A percentile compares a stretch with the other conserved stretches of the same genome.
Conservation (phyloP, 129 eudicot species). For the Ambrosia artemisiifolia region DNA sequence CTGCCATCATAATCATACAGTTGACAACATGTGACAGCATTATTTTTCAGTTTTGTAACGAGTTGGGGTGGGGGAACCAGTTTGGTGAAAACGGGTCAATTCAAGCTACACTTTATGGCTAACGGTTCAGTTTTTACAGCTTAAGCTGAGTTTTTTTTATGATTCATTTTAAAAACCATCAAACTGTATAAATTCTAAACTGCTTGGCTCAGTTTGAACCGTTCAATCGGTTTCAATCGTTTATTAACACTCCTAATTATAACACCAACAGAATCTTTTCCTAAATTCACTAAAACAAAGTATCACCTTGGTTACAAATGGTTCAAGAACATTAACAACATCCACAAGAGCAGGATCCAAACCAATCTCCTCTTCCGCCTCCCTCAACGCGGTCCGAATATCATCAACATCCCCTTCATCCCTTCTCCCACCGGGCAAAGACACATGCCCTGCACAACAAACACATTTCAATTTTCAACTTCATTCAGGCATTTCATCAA, state of each 20-base stretch:
- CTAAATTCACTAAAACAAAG: not conserved
- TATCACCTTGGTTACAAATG: slow-evolving; percentile 46
- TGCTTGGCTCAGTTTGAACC: not conserved
- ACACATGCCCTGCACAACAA: slow-evolving; percentile 56
- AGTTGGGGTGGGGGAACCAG: no score
- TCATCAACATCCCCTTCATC: slow-evolving; percentile 56
- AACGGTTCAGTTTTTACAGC: no score
- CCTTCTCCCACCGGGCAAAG: slow-evolving; percentile 71
- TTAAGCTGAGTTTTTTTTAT: no score
- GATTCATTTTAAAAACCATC: no score
- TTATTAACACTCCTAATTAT: not conserved
- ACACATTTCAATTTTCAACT: not conserved
- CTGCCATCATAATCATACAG: slow-evolving; percentile 31
- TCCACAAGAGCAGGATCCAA: slow-evolving; percentile 66
- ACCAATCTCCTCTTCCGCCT: slow-evolving; percentile 75
- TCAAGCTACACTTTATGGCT: not conserved
- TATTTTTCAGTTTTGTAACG: not conserved
- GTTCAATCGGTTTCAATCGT: not conserved
- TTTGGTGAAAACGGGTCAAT: no score
- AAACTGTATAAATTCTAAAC: not conserved
- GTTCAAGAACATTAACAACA: slow-evolving; percentile 56
- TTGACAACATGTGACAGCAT: slow-evolving; percentile 51
- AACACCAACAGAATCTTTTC: not conserved
- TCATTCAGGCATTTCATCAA: slow-evolving; percentile 16
- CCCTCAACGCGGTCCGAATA: slow-evolving; percentile 60